Evolutionary conservation across 1,284 basidiomycete species (phyloP), one percentile per base, ranked within the genome.

Genomic region (Pholiota adiposa): DNA sequence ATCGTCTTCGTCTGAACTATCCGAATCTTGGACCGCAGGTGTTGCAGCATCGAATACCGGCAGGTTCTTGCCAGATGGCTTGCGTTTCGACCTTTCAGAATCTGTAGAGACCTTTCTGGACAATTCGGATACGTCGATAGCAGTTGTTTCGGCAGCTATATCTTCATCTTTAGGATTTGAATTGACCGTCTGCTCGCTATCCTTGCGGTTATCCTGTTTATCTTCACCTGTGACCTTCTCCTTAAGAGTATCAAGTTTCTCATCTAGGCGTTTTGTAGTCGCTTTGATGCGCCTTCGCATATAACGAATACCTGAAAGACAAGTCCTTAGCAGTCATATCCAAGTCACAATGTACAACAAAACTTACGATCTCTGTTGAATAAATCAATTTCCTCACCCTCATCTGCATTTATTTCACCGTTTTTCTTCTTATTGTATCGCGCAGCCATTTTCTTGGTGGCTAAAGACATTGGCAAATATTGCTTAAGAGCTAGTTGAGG

Each of bases 381-480:
- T 6, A 83, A 53, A 63, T 82, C 79, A 19, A 77, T 62, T 38
- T 78, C 76, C 9, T 38, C 44, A 16, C 4, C 40, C 2, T 44
- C 38, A 14, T 58, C 51, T 21, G 72, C 72, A 14, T 75, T 71
- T 12, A 67, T 60, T 11, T 65, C 70, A 8, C 65, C 66, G 12
- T 65, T 58, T 38, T 69, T 65, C 51, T 70, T 71, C 27, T 68
- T 71, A 54, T 75, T 72, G 61, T 77, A 79, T 52, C 74, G 70
- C 52, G 77, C 73, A 0, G 73, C 74, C 73, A 83, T 76, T 63
- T 79, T 74, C 65, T 83, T 77, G 31, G 84, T 86, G 0, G 87
- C 86, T 27, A 90, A 70, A 0, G 85, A 85, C 74, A 89, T 83
- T 0, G 87, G 87, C n/a, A 89, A 71, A 55, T 79, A 80, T 18